phyloP scores from a whole-genome alignment of 441 rosid genomes.

The Populus hybrid region DNA sequence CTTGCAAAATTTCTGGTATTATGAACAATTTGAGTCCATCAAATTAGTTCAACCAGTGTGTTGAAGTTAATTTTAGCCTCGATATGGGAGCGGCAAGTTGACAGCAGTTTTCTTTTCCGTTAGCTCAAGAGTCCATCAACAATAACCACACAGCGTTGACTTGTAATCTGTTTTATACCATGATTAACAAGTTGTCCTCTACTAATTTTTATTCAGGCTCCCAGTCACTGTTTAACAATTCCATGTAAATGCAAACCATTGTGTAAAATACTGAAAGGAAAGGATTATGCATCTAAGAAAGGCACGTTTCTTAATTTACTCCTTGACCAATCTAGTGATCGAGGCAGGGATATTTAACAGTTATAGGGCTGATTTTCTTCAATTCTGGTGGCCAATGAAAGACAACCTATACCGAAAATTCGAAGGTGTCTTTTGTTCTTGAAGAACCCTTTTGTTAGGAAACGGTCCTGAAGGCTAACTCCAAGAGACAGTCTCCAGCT shows the following conservation, averaged over 20 bases:
- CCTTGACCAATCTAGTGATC: background rate
- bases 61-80: too few species aligned
- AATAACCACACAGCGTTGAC: too few species aligned
- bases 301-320: background rate
- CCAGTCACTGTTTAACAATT: too few species aligned
- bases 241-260: too few species aligned
- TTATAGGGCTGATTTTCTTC: constrained; percentile 95
- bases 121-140: background rate
- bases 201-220: too few species aligned
- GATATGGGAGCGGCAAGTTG: background rate
- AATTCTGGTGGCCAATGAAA: constrained; percentile 70
- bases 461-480: constrained; percentile 68
- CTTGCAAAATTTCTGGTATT: background rate
- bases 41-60: background rate
- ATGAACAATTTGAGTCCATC: too few species aligned
- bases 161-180: too few species aligned
- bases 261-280: too few species aligned
- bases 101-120: background rate
- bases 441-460: constrained; percentile 76
- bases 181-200: too few species aligned
- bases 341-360: constrained; percentile 33
- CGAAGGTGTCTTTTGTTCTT: constrained; percentile 46
- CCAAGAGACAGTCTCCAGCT: constrained; percentile 79
- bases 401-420: constrained; percentile 78
- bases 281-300: background rate